A percentile compares a stretch with the other conserved stretches of the same genome.
Conservation (phyloP, 805 yeast genomes). For the Zygotorulaspora chibaensis region DNA sequence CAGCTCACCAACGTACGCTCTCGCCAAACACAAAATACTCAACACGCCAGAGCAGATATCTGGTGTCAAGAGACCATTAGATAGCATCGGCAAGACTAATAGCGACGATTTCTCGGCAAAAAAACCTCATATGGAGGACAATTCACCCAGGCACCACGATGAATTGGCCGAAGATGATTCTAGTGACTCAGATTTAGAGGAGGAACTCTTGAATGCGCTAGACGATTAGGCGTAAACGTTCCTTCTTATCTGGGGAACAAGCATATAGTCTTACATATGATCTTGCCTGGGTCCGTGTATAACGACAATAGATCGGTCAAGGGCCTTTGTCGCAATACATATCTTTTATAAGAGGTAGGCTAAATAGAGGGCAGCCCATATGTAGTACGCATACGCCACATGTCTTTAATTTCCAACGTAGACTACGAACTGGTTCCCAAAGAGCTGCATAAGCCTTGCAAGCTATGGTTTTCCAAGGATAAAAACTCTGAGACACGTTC, state of each 20-base stretch:
- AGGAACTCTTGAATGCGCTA: conserved; percentile 30
- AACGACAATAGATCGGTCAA: background rate
- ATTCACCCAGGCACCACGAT: background rate
- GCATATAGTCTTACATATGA: background rate
- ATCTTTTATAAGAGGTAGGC: background rate
- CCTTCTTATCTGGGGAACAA: background rate
- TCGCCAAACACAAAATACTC: background rate
- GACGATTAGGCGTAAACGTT: conserved; percentile 14
- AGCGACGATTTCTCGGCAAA: conserved; percentile 1
- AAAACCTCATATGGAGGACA: conserved; percentile 3
- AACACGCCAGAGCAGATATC: background rate
- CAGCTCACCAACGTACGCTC: background rate
- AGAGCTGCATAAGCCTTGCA: conserved; percentile 11
- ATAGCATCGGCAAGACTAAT: conserved; percentile 11
- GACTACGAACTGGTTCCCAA: conserved; percentile 8
- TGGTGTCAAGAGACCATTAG: conserved; percentile 5
- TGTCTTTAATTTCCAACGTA: background rate
- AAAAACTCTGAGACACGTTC: conserved; percentile 44
- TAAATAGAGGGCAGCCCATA: background rate
- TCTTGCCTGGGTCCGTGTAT: background rate
- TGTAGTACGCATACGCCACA: background rate
- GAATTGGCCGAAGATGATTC: conserved; percentile 15
- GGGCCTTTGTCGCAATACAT: background rate
- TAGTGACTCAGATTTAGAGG: conserved; percentile 31
- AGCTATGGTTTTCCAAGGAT: conserved; percentile 33